phyloP scores from a whole-genome alignment of 257 asterid species.

The Nicotiana sylvestris region DNA sequence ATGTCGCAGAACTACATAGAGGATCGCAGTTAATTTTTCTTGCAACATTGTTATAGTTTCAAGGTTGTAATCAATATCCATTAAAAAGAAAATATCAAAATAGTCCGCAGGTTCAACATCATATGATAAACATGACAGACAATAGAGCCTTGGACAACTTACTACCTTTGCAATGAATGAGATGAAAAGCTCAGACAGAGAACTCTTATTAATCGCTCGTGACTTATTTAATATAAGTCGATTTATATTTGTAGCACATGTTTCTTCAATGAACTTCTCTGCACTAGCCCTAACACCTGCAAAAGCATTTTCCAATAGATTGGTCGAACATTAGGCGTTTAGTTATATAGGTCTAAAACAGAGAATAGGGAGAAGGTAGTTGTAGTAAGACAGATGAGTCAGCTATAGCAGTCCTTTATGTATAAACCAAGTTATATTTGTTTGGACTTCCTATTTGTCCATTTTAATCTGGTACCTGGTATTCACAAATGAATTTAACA shows the following conservation, averaged over 20 bases:
- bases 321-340: not conserved
- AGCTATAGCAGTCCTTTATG: not conserved
- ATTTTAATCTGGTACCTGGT: not conserved
- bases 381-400: not conserved
- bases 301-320: slow-evolving; percentile 23
- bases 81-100: not conserved
- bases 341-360: not conserved
- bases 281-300: slow-evolving; percentile 81
- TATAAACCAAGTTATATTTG: not conserved
- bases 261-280: slow-evolving; percentile 64
- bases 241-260: slow-evolving; percentile 57
- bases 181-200: slow-evolving; percentile 70
- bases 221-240: slow-evolving; percentile 45
- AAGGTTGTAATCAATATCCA: not conserved
- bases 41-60: slow-evolving; percentile 20
- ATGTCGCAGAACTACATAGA: slow-evolving; percentile 64
- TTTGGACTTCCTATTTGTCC: not conserved
- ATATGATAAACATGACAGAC: slow-evolving; percentile 1
- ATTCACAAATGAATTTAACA: not conserved
- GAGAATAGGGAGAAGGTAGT: not conserved
- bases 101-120: slow-evolving; percentile 9
- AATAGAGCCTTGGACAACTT: not conserved
- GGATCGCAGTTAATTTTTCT: slow-evolving; percentile 13
- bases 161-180: slow-evolving; percentile 70
- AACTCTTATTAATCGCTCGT: slow-evolving; percentile 57